Evolutionary conservation across 495 filamentous ascomycete species (phyloP), one percentile per base, ranked within the genome.

Genomic region (Xylaria acuta): DNA sequence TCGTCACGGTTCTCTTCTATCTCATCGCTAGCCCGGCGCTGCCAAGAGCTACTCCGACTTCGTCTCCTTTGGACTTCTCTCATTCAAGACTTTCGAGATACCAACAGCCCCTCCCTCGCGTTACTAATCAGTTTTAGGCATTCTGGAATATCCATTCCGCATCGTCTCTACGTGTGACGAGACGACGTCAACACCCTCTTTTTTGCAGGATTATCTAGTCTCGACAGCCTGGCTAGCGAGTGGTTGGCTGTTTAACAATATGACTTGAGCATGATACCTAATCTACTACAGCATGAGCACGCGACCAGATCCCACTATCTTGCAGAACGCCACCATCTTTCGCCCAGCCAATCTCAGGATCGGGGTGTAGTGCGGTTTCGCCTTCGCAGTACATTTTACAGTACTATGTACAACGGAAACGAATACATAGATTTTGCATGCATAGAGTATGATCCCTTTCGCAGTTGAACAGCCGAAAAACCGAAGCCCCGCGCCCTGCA

Each of bases 261-360:
- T 25, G 30, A 58, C 49, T 40, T 22, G 56, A 60, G 30, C 43
- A 41, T 22, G 27, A 53, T 69, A 59, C 32, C 30, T 60, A 38
- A 51, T 22, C 18, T 63, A 59, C 18, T 63, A 59, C 43, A 43
- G 43, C 47, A 38, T 30, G 59, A 54, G 59, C 59, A 71, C 59
- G 59, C 69, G 69, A 71, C 69, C 43, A 64, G 47, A 54, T 64
- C 69, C 43, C 69, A 58, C 47, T 41, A n/a, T 51, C n/a, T 43
- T 47, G 34, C 45, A 53, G 45, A 22, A 32, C 69, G 59, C 59
- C 69, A 64, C 59, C 45, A 45, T 32, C 60, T 43, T 40, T 32
- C 36, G 34, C 22, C 47, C 45, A 53, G 27, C 68, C 68, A 64
- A 71, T 71, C 69, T 32, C 20, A 11, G 6, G 40, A 45, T 25